Conservation (phyloP, 1,284 basidiomycete genomes). For the Tremellales sp. region DNA sequence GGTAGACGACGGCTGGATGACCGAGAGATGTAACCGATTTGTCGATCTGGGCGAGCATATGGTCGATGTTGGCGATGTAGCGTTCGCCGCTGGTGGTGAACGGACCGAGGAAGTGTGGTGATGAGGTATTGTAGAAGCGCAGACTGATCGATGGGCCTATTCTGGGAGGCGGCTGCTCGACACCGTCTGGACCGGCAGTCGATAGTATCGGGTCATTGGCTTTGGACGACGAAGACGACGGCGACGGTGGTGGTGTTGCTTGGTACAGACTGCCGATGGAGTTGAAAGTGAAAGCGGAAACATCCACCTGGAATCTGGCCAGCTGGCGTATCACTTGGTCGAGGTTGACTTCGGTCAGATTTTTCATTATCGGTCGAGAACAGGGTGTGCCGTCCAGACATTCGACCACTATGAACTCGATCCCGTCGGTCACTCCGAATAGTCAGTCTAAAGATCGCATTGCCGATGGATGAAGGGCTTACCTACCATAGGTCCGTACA, state of each 20-base stretch:
- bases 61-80: conserved; percentile 8
- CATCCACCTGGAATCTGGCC: conserved; percentile 2
- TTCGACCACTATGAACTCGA: conserved; percentile 7
- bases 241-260: no score
- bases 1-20: neutral
- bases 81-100: conserved; percentile 9
- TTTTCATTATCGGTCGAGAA: neutral
- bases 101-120: conserved; percentile 9
- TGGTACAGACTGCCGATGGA: conserved; percentile 4
- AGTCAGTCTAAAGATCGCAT: no score
- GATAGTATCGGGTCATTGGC: no score
- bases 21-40: neutral
- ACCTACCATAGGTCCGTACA: neutral
- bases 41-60: neutral
- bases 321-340: conserved; percentile 2
- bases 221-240: neutral
- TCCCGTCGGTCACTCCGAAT: neutral
- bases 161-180: no score
- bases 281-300: neutral
- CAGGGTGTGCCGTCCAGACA: conserved; percentile 2
- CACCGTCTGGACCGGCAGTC: no score
- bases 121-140: neutral
- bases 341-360: neutral
- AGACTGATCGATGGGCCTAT: conserved; percentile 3
- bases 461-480: no score